Percentiles rank a stretch among this genome's conserved stretches.
phyloP scores from a whole-genome alignment of 2,329 filamentous ascomycete species.

The Cladosporium sp. region DNA sequence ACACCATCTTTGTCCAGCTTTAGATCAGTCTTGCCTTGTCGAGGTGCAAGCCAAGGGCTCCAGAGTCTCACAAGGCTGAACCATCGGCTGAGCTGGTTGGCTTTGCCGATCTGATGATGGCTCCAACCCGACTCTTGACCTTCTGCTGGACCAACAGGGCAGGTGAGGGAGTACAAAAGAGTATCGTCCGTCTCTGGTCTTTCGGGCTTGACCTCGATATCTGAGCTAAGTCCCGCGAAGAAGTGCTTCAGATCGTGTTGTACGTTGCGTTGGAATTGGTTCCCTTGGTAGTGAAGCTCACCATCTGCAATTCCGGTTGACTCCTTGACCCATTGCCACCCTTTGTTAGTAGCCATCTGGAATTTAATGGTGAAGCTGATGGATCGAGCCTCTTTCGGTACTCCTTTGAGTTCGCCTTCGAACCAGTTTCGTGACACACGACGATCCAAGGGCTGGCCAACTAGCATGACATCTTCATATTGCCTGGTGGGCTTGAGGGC shows the following conservation, averaged over 20 bases:
- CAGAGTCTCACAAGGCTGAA: conserved; percentile 77
- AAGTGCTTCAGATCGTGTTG: conserved; percentile 49
- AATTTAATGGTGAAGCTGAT: conserved; percentile 70
- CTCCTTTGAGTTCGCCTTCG: conserved; percentile 43
- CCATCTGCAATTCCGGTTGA: conserved; percentile 62
- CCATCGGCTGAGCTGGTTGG: conserved; percentile 66
- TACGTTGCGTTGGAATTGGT: conserved; percentile 23
- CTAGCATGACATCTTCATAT: conserved; percentile 24
- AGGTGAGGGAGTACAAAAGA: conserved; percentile 65
- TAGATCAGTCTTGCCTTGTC: conserved; percentile 69
- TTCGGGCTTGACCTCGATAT: conserved; percentile 51
- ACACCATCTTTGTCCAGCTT: conserved; percentile 72
- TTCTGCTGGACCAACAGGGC: conserved; percentile 52
- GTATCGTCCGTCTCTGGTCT: conserved; percentile 65
- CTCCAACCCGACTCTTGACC: conserved; percentile 56
- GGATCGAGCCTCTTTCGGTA: conserved; percentile 42
- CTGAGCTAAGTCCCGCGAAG: conserved; percentile 55
- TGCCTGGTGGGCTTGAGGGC: conserved; percentile 45
- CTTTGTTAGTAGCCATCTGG: conserved; percentile 46
- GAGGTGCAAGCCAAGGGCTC: conserved; percentile 82
- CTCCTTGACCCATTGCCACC: conserved; percentile 70
- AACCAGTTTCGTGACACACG: conserved; percentile 49
- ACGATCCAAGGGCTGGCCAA: conserved; percentile 18
- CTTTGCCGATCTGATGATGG: conserved; percentile 57
- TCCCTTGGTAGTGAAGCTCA: conserved; percentile 50